Conservation (phyloP, 2,329 filamentous ascomycete species). For the Colletotrichum somersetense region DNA sequence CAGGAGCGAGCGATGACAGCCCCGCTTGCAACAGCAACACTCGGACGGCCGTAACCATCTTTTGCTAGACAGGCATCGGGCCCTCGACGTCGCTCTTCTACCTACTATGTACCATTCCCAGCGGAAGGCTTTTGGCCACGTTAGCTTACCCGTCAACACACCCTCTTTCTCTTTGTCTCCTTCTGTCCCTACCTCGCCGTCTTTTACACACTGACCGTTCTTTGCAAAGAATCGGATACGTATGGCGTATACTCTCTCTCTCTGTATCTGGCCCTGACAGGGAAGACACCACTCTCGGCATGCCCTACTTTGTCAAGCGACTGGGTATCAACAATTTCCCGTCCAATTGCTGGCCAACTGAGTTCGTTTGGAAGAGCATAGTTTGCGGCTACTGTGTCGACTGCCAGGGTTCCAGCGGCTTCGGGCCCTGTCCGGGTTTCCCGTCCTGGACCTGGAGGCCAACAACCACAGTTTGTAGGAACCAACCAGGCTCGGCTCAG, state of each 20-base stretch:
- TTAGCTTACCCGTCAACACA: slow-evolving; percentile 40
- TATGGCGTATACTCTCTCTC: not conserved
- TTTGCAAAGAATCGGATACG: slow-evolving; percentile 36
- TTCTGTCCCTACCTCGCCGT: not conserved
- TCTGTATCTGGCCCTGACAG: not conserved
- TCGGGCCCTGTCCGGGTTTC: not conserved
- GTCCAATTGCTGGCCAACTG: not conserved
- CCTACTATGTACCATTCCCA: not conserved
- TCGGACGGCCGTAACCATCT: not conserved
- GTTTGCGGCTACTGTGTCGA: not conserved
- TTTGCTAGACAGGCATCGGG: not conserved
- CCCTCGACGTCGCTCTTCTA: slow-evolving; percentile 5
- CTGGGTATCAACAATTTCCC: not conserved
- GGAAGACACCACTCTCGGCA: not conserved
- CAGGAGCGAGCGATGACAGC: not conserved
- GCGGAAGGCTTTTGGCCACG: slow-evolving; percentile 35
- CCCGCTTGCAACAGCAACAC: not conserved
- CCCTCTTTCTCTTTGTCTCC: slow-evolving; percentile 4
- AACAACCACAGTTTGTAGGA: not conserved
- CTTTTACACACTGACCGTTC: not conserved
- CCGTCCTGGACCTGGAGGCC: not conserved
- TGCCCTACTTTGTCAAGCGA: not conserved
- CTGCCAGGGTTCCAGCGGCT: not conserved
- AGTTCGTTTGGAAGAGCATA: slow-evolving; percentile 4
- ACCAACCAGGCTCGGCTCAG: not conserved